phyloP scores from a whole-genome alignment of 2,329 filamentous ascomycete species.

The Niveomyces coronatus region DNA sequence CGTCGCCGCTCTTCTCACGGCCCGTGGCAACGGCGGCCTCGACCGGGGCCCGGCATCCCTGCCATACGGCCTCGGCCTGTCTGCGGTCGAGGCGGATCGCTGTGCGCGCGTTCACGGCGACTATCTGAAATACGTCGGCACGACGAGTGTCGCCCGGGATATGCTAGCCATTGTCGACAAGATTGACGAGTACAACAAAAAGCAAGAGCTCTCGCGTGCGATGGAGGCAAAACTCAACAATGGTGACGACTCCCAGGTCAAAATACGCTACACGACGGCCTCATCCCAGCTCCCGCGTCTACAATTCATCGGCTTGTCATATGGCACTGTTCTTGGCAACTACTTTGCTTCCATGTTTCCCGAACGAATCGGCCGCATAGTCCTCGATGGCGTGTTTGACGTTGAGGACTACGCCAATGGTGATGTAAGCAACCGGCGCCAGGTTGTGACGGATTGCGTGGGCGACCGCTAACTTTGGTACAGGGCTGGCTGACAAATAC shows the following conservation, averaged over 20 bases:
- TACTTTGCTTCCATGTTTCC: slow-evolving; percentile 27
- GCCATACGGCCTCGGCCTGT: slow-evolving; percentile 18
- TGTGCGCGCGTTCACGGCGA: slow-evolving; percentile 19
- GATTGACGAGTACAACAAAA: slow-evolving; percentile 23
- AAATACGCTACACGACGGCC: slow-evolving; percentile 11
- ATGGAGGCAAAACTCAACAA: neutral
- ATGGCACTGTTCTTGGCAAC: slow-evolving; percentile 27
- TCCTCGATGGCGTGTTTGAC: slow-evolving; percentile 30
- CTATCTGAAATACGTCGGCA: slow-evolving; percentile 25
- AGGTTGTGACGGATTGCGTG: too few relatives aligned
- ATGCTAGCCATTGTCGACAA: slow-evolving; percentile 35
- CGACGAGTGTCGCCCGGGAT: slow-evolving; percentile 30
- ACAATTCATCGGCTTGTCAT: slow-evolving; percentile 42
- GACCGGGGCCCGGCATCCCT: slow-evolving; percentile 13
- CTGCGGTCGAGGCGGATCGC: slow-evolving; percentile 17
- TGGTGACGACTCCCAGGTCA: neutral
- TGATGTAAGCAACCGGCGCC: slow-evolving; percentile 16
- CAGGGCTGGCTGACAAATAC: slow-evolving; percentile 27
- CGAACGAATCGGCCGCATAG: slow-evolving; percentile 28
- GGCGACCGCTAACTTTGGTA: neutral
- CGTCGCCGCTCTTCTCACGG: slow-evolving; percentile 19
- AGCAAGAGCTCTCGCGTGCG: neutral
- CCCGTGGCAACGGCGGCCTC: slow-evolving; percentile 21
- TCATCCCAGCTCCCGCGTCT: slow-evolving; percentile 17
- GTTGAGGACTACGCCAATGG: slow-evolving; percentile 24